Evolutionary conservation across 345 rosid species (phyloP).

Genomic region (Microthlaspi erraticum): DNA sequence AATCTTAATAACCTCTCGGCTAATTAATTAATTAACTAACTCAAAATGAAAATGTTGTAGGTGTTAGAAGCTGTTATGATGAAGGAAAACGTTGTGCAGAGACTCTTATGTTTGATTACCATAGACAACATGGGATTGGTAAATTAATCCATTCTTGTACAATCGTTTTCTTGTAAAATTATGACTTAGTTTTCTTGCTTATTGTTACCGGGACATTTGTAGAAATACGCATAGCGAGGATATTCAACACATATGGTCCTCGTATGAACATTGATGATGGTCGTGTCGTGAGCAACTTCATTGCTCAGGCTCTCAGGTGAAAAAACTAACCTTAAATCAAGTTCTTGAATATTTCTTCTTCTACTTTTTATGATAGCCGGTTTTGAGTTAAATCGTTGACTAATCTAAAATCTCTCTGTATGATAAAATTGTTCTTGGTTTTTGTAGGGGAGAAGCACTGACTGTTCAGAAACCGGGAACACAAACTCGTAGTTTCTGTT

Average conservation of each 20-base stretch:
- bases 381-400: background rate
- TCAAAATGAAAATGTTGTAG: conserved; percentile 36
- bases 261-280: conserved; percentile 97
- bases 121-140: conserved; percentile 95
- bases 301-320: conserved; percentile 95
- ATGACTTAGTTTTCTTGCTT: background rate
- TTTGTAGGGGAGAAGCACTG: conserved; percentile 74
- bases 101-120: conserved; percentile 95
- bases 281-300: conserved; percentile 97
- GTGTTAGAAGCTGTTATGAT: conserved; percentile 94
- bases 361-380: background rate
- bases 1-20: background rate
- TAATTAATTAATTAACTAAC: conserved; percentile 7
- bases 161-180: background rate
- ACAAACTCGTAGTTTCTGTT: conserved; percentile 97
- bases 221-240: conserved; percentile 90
- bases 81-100: conserved; percentile 97
- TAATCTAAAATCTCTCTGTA: background rate
- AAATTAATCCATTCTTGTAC: no score
- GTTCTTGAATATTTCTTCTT: conserved; percentile 6
- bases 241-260: conserved; percentile 96
- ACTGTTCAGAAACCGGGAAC: conserved; percentile 97
- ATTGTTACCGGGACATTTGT: background rate
- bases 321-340: background rate
- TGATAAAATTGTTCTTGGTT: background rate